A percentile compares a stretch with the other conserved stretches of the same genome.
phyloP scores from a whole-genome alignment of 2,329 filamentous ascomycete genomes.

The Lizonia empirigonia region DNA sequence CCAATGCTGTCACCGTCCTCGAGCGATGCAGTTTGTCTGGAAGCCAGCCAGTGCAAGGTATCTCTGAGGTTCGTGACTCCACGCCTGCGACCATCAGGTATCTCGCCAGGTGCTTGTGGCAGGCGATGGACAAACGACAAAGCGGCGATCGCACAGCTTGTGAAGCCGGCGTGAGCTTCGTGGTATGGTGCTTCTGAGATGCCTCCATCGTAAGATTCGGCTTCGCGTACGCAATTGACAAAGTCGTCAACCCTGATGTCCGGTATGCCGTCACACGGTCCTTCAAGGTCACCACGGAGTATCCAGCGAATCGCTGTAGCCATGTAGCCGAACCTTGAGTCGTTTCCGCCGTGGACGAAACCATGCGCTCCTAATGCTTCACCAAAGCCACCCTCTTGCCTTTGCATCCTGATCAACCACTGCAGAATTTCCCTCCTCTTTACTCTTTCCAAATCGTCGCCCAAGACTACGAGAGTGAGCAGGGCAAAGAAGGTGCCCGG shows the following conservation, averaged over 20 bases:
- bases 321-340: constrained; percentile 88
- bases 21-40: constrained; percentile 53
- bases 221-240: constrained; percentile 70
- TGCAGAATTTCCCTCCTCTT: constrained; percentile 68
- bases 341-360: constrained; percentile 74
- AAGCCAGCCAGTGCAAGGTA: constrained; percentile 55
- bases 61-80: constrained; percentile 47
- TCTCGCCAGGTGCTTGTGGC: constrained; percentile 33
- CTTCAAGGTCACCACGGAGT: constrained; percentile 65
- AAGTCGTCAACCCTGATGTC: constrained; percentile 78
- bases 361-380: constrained; percentile 71
- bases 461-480: constrained; percentile 70
- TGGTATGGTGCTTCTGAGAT: constrained; percentile 78
- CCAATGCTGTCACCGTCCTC: constrained; percentile 52
- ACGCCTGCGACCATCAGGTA: constrained; percentile 34
- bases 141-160: constrained; percentile 83
- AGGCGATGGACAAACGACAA: constrained; percentile 75
- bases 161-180: constrained; percentile 89
- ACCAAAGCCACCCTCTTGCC: constrained; percentile 86
- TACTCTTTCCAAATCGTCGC: constrained; percentile 67
- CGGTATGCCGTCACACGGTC: constrained; percentile 60
- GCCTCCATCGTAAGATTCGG: constrained; percentile 81
- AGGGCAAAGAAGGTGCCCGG: constrained; percentile 91
- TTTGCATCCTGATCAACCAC: constrained; percentile 80
- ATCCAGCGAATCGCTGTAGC: constrained; percentile 83